phyloP scores from a whole-genome alignment of 768 basidiomycete genomes.

The Trametes villosa region DNA sequence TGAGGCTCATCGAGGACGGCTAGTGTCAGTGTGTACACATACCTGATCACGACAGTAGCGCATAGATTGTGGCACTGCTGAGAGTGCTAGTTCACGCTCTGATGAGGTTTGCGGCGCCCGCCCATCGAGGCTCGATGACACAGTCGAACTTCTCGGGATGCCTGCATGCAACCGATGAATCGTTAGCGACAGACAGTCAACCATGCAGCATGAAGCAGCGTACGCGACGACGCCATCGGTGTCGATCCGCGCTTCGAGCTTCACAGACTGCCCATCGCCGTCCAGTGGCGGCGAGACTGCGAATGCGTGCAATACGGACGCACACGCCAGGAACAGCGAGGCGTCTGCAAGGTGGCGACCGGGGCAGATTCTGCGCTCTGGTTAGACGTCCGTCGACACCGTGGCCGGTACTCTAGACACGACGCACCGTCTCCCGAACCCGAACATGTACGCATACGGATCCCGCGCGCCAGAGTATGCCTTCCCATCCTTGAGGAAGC shows the following conservation, averaged over 20 bases:
- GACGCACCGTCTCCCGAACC: neutral
- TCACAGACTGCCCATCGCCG: neutral
- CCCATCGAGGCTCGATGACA: neutral
- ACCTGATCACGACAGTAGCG: no score
- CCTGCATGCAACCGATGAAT: neutral
- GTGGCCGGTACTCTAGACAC: neutral
- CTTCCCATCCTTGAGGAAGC: constrained; percentile 41
- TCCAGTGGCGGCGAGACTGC: constrained; percentile 9
- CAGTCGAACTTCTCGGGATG: constrained; percentile 3
- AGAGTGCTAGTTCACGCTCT: neutral
- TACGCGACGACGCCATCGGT: neutral
- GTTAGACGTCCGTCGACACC: neutral
- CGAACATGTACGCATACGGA: constrained; percentile 7
- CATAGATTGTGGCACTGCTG: no score
- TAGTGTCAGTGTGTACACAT: no score
- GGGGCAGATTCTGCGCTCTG: constrained; percentile 15
- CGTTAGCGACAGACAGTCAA: no score
- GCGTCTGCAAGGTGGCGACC: constrained; percentile 25
- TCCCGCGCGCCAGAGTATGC: neutral
- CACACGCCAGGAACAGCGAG: constrained; percentile 19
- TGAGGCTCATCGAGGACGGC: no score
- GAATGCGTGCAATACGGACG: constrained; percentile 19
- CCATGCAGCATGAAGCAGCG: neutral
- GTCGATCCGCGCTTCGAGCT: neutral
- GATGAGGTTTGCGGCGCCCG: neutral